Base-by-base conservation (phyloP, 345 rosid species). In the Ceriops tagal region DNA sequence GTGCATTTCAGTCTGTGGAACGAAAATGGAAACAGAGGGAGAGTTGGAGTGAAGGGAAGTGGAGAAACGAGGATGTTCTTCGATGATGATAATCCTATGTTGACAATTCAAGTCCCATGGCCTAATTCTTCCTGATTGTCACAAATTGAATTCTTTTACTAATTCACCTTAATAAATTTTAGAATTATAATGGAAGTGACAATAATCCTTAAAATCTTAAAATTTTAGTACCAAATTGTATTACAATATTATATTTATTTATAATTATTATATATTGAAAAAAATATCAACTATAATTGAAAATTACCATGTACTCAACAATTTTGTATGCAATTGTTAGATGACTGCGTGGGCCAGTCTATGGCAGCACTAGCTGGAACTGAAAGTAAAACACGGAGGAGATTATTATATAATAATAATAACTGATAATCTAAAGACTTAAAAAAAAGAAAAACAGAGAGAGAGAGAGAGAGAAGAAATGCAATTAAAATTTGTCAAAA, bases 41-140 rank as follows among this genome's bases (percentile, higher is more conserved):
- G 51, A 16, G 26, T 75, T 52, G 79, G 70, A 27, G 72, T n/a
- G 65, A 0, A 69, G 35, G 66, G 79, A 27, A 39, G 65, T 32
- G 79, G 77, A 57, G 79, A 69, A 62, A 72, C 72, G 75, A 75
- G 27, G 58, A 72, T 62, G 22, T 79, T 53, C 3, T 51, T 35
- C 21, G 5, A 53, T n/a, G 66, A 78, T 20, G 58, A 62, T 9
- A 69, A 62, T 22, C 53, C 57, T 7, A n/a, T 66, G 69, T 71
- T 73, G 15, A 34, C 21, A 19, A 27, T 73, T 22, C 71, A 82
- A 26, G 77, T 81, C 13, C 69, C 77, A 2, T 75, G 79, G 80
- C 74, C 73, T 6, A 63, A 57, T 46, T 73, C 80, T 61, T 73
- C 85, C 24, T 56, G 49, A 5, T 53, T 71, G 11, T 64, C 77